Evolutionary conservation across 306 rosid species (phyloP), one percentile per base, ranked within the genome.

Genomic region (Inga laurina): DNA sequence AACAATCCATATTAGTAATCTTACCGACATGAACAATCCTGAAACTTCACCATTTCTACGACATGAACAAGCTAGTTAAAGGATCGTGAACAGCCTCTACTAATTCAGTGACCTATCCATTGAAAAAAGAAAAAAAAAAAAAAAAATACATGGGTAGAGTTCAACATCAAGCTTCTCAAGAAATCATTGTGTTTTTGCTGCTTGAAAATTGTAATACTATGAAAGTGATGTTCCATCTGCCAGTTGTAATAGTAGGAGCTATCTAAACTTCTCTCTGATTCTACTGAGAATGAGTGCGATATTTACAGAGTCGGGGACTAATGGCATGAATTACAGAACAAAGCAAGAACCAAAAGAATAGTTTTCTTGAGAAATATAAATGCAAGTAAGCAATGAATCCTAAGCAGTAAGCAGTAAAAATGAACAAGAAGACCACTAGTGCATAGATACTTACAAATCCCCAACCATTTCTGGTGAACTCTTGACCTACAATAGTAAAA

Each of bases 391-490:
- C 27, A 66, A 82, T 65, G 43, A 61, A 73, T 72, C 48, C 4
- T 34, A 74, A 68, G 62, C 5, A 69, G 7, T 16, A 35, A 7
- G 62, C 8, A 69, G 7, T 16, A 35, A 11, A 16, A 56, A 18
- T 43, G 34, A 34, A 52, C 66, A 77, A 5, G 51, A 45, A 80
- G 35, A 43, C 54, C 22, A 39, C 19, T 45, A 59, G 81, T 49
- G 74, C 74, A 57, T 71, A 84, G 80, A 81, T 78, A 92, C 99
- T 97, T 87, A 97, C 99, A 88, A 92, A 93, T 89, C 99, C 99
- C 99, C 99, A 97, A 15, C 98, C 97, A 49, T 92, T 90, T 91
- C 90, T 86, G 82, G 98, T 94, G 91, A 97, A 97, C 87, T 97
- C 97, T 75, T 90, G 98, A 81, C 99, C 99, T 19, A 97, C 89